A percentile compares a stretch with the other conserved stretches of the same genome.
phyloP scores from a whole-genome alignment of 169 alveolate genomes.

The Eimeria acervulina region DNA sequence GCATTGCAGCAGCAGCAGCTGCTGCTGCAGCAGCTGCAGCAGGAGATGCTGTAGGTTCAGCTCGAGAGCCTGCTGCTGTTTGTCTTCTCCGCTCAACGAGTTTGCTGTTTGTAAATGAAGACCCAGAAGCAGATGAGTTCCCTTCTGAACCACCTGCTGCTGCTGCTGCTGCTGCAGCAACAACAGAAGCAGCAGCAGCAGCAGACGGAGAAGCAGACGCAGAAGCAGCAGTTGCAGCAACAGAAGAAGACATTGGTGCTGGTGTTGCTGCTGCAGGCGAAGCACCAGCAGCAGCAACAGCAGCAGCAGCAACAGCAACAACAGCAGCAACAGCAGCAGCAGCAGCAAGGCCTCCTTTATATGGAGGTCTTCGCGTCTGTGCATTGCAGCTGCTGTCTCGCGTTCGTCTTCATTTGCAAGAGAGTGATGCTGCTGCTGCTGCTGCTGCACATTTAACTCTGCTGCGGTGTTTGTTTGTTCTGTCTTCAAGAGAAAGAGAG shows the following conservation, averaged over 20 bases:
- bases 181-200: constrained; percentile 7
- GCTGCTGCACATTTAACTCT: too few species aligned
- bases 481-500: constrained; percentile 49
- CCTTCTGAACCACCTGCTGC: not conserved
- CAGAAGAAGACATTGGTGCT: not conserved
- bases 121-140: not conserved
- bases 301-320: too few species aligned
- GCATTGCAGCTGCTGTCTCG: constrained; percentile 48
- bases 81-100: not conserved
- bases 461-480: constrained; percentile 64
- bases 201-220: not conserved
- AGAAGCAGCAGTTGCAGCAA: too few species aligned
- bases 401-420: constrained; percentile 23
- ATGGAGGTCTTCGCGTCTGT: not conserved
- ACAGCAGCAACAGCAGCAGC: too few species aligned
- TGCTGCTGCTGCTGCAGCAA: not conserved
- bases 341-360: too few species aligned
- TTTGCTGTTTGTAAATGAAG: not conserved
- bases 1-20: too few species aligned
- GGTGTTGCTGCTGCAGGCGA: not conserved
- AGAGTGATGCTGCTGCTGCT: not conserved
- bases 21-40: not conserved
- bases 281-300: not conserved
- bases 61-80: not conserved
- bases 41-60: not conserved